A percentile compares a stretch with the other conserved stretches of the same genome.
These are phyloP conservation scores for Teratosphaeria destructans DNA, from an alignment of 2,329 filamentous ascomycete genomes.

Conservation along the genomic window DNA sequence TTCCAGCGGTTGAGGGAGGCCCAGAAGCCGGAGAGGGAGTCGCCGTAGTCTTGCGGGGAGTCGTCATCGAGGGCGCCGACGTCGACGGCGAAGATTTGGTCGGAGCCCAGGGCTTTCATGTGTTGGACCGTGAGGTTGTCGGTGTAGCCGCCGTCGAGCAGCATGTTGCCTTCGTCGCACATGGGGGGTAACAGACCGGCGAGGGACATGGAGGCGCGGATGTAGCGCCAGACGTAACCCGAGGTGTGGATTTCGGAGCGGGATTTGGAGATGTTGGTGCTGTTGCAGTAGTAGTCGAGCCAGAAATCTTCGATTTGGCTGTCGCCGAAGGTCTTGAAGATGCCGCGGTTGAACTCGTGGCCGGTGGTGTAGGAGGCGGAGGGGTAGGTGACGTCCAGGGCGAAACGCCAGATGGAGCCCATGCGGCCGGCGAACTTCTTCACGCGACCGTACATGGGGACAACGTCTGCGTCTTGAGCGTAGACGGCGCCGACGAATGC, in stretches of 20 bases:
- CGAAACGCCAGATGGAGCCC: conserved; percentile 98
- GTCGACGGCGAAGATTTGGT: conserved; percentile 91
- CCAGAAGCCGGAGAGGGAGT: conserved; percentile 92
- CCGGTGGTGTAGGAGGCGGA: conserved; percentile 95
- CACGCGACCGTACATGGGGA: conserved; percentile 90
- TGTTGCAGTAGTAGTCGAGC: conserved; percentile 98
- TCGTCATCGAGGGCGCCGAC: conserved; percentile 89
- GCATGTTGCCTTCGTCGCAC: conserved; percentile 93
- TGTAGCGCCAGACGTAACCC: conserved; percentile 95
- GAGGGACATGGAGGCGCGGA: conserved; percentile 91
- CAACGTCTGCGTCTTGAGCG: conserved; percentile 88
- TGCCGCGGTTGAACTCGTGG: conserved; percentile 96
- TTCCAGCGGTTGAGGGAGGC: conserved; percentile 95
- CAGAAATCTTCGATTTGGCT: conserved; percentile 98
- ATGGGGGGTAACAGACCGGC: conserved; percentile 86
- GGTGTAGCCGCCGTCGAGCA: conserved; percentile 91
- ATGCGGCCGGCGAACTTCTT: conserved; percentile 99
- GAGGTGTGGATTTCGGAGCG: conserved; percentile 87
- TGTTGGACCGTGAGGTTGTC: conserved; percentile 95
- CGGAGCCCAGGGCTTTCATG: conserved; percentile 89
- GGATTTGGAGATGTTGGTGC: conserved; percentile 94
- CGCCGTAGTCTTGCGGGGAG: conserved; percentile 83
- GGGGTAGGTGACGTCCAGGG: conserved; percentile 88
- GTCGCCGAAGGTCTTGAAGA: conserved; percentile 96
- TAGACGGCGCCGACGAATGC: conserved; percentile 92